Base-by-base conservation (phyloP, 2,329 filamentous ascomycete genomes). In the Xylaria sp. region DNA sequence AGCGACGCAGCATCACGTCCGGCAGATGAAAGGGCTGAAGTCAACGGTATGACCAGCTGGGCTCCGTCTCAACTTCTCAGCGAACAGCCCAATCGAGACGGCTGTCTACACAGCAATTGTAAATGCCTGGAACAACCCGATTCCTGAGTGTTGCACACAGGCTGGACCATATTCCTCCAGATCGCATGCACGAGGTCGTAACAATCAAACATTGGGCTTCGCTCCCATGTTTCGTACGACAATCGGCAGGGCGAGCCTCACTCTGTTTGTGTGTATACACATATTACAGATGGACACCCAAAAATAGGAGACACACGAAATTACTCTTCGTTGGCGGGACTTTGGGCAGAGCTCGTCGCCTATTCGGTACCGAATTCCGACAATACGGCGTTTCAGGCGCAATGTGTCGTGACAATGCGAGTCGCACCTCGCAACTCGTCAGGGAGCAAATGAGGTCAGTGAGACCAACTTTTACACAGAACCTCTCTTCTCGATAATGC, bases 321-420 rank as follows among this genome's bases (percentile, higher is more conserved):
- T 13, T n/a, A 3, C 11, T 9, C 11, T 8, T 51, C 11, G 48
- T 50, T 23, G 5, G 19, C 19, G 23, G 23, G 18, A n/a, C 11
- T 16, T 13, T 50, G 48, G 44, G 44, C 7, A 47, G 35, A 37
- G 9, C 16, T 30, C 23, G 11, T 44, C 37, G 34, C 30, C 35
- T 23, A 44, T 47, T 11, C 46, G 13, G 19, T 53, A 39, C n/a
- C 49, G 19, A 18, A 10, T 46, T 18, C 16, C 50, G 19, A 30
- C 53, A 47, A 44, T 16, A 30, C 9, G 11, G 4, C 47, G 55
- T 60, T 62, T 62, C 58, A 60, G n/a, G 57, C 55, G 54, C 42
- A 49, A 42, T 50, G 35, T 58, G 16, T 44, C 54, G 39, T 57
- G 23, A 16, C 23, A 16, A 35, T 51, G 23, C 23, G 37, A 9